These are phyloP conservation scores for Phytophthora colocasiae DNA, from an alignment of 352 stramenopile species.

Conservation along the genomic window DNA sequence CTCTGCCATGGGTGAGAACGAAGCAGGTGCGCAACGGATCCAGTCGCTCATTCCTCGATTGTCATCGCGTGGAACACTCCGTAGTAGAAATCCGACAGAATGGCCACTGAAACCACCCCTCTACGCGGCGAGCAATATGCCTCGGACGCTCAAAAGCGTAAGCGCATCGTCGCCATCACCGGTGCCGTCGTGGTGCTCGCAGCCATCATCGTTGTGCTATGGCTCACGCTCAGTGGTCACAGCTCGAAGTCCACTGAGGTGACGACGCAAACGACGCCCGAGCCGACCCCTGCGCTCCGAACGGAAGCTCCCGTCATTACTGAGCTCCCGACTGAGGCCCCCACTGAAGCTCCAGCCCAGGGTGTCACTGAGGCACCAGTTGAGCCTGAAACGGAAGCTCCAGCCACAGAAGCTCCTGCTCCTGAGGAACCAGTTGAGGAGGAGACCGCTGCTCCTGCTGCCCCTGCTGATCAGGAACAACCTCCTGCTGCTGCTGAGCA, in stretches of 20 bases:
- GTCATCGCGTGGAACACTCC: constrained; percentile 4
- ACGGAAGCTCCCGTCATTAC: constrained; percentile 24
- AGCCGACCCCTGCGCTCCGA: constrained; percentile 30
- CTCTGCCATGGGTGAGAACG: constrained; percentile 8
- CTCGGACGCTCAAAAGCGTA: constrained; percentile 42
- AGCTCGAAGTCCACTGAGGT: constrained; percentile 33
- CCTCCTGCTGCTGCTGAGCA: constrained; percentile 8
- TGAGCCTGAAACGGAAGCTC: constrained; percentile 9
- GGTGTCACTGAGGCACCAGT: neutral
- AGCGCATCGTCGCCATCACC: constrained; percentile 42
- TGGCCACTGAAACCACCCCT: constrained; percentile 40
- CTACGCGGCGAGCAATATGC: constrained; percentile 34
- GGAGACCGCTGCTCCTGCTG: too few relatives aligned
- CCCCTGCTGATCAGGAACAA: constrained; percentile 1
- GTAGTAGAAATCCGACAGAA: constrained; percentile 15
- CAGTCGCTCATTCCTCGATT: constrained; percentile 34
- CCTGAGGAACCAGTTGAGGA: too few relatives aligned
- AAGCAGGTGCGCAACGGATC: neutral
- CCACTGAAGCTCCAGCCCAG: constrained; percentile 20
- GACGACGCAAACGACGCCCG: constrained; percentile 22
- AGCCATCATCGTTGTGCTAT: constrained; percentile 39
- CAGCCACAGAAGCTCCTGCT: neutral
- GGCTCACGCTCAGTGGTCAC: constrained; percentile 43
- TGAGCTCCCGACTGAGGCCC: constrained; percentile 11
- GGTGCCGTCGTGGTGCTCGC: constrained; percentile 37